Evolutionary conservation across 768 basidiomycete genomes (phyloP).

Genomic region (Mycena rebaudengoi): DNA sequence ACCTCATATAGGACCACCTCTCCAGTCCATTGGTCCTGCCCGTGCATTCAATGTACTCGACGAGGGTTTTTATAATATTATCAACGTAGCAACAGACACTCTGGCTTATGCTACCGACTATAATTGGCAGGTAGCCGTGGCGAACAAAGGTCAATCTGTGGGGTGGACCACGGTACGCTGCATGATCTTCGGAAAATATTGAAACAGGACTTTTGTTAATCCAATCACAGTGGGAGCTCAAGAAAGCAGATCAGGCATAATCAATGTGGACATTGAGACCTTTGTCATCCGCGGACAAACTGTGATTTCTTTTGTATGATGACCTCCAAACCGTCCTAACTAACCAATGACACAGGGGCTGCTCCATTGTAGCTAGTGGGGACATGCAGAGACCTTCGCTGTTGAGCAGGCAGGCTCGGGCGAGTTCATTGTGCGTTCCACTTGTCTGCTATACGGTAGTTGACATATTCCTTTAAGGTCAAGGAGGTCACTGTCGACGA

Average conservation of each 20-base stretch:
- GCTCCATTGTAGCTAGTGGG: background rate
- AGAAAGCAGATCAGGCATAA: background rate
- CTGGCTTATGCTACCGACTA: background rate
- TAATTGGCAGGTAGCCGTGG: background rate
- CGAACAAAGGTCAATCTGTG: background rate
- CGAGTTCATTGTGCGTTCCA: background rate
- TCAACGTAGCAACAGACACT: background rate
- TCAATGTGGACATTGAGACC: background rate
- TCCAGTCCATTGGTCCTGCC: background rate
- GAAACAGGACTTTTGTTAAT: background rate
- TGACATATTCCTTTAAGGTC: background rate
- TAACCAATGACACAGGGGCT: background rate
- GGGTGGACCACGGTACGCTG: background rate
- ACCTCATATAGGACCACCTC: background rate
- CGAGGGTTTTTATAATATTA: background rate
- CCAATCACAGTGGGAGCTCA: background rate
- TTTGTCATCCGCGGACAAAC: background rate
- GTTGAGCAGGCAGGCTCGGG: background rate
- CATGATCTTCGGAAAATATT: background rate
- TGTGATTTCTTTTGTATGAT: background rate
- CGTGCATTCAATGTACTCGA: background rate
- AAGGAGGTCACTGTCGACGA: background rate
- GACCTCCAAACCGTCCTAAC: background rate
- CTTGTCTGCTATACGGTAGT: background rate
- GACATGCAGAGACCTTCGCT: background rate